phyloP scores from a whole-genome alignment of 129 eudicot genomes.

The Flaveria robusta region DNA sequence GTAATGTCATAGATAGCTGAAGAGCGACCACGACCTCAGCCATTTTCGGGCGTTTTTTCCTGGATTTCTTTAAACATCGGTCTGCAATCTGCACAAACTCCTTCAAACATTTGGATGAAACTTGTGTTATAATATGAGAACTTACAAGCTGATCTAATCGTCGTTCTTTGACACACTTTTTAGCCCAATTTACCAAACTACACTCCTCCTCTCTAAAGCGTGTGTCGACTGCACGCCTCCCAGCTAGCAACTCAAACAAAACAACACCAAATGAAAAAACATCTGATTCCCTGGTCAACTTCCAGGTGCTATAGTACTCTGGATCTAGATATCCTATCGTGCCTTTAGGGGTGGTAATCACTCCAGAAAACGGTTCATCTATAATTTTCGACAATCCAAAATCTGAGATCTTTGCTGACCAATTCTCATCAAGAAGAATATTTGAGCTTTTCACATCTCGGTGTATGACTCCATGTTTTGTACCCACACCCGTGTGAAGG shows the following conservation, averaged over 20 bases:
- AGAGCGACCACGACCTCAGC: slow-evolving; percentile 31
- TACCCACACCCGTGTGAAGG: slow-evolving; percentile 33
- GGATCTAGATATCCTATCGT: slow-evolving; percentile 29
- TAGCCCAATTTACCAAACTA: slow-evolving; percentile 7
- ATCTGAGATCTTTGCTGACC: slow-evolving; percentile 25
- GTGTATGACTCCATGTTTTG: slow-evolving; percentile 24
- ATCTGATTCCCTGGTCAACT: slow-evolving; percentile 15
- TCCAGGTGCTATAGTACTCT: background rate
- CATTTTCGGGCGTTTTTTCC: slow-evolving; percentile 23
- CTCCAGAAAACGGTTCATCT: slow-evolving; percentile 18
- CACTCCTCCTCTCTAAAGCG: background rate
- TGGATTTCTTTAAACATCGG: background rate
- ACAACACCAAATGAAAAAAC: slow-evolving; percentile 28
- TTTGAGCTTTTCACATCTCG: slow-evolving; percentile 27
- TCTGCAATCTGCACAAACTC: slow-evolving; percentile 24
- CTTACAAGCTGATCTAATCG: slow-evolving; percentile 4
- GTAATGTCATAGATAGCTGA: slow-evolving; percentile 9
- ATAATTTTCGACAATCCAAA: slow-evolving; percentile 27
- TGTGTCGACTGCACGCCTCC: slow-evolving; percentile 20
- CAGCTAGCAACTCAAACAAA: slow-evolving; percentile 20
- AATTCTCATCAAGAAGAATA: slow-evolving; percentile 25
- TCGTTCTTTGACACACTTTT: slow-evolving; percentile 11
- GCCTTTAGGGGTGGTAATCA: slow-evolving; percentile 3
- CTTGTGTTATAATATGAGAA: background rate
- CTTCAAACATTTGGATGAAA: slow-evolving; percentile 18